Evolutionary conservation across 208 protist species (phyloP).

Genomic region (Phytomonas sp.): DNA sequence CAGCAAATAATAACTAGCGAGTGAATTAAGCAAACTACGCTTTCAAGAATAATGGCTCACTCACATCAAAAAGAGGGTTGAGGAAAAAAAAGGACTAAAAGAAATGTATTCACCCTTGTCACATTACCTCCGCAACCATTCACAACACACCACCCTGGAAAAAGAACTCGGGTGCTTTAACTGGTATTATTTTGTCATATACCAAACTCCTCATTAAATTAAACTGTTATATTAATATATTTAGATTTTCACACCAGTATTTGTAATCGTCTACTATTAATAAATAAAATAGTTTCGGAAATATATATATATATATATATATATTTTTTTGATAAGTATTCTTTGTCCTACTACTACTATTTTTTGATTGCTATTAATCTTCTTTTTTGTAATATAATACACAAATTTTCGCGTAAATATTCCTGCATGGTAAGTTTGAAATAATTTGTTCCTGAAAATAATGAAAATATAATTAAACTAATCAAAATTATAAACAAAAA

Average conservation of each 20-base stretch:
- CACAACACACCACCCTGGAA: neutral
- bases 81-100: slow-evolving; percentile 6
- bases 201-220: neutral
- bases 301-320: neutral
- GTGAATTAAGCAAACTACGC: neutral
- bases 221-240: neutral
- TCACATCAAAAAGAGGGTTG: neutral
- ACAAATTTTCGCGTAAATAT: neutral
- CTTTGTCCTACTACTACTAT: slow-evolving; percentile 4
- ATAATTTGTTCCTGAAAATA: neutral
- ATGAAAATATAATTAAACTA: neutral
- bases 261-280: neutral
- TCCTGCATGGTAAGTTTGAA: neutral
- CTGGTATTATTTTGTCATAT: neutral
- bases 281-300: neutral
- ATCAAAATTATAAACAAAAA: too few species aligned
- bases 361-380: neutral
- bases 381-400: neutral
- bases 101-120: neutral
- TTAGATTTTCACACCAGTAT: neutral
- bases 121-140: neutral
- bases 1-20: neutral
- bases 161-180: neutral
- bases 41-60: neutral
- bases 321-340: slow-evolving; percentile 7